Conservation (phyloP, 1,284 basidiomycete genomes). For the Leccinum subrobustum region DNA sequence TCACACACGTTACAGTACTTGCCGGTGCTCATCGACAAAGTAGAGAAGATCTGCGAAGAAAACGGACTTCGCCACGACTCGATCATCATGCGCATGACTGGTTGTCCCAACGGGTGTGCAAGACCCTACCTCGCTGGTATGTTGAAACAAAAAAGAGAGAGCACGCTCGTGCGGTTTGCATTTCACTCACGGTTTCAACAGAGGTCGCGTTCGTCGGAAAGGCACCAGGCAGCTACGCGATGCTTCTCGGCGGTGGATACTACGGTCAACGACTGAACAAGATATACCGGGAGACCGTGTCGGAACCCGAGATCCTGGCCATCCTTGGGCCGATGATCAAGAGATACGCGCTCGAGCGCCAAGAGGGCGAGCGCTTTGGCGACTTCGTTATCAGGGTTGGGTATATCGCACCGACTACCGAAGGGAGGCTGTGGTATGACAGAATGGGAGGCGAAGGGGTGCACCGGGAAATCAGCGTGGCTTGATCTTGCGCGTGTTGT, state of each 20-base stretch:
- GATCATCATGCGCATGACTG: slow-evolving; percentile 98
- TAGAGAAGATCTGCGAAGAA: slow-evolving; percentile 93
- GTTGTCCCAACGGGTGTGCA: slow-evolving; percentile 93
- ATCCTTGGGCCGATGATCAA: slow-evolving; percentile 93
- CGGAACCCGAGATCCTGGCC: slow-evolving; percentile 91
- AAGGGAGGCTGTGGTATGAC: slow-evolving; percentile 83
- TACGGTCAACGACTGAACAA: slow-evolving; percentile 93
- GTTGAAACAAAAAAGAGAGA: slow-evolving; percentile 24
- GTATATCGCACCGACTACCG: slow-evolving; percentile 78
- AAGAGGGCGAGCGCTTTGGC: slow-evolving; percentile 91
- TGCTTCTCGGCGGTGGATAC: slow-evolving; percentile 96
- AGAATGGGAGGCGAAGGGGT: slow-evolving; percentile 71
- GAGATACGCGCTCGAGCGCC: slow-evolving; percentile 85
- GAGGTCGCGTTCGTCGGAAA: slow-evolving; percentile 98
- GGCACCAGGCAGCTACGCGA: slow-evolving; percentile 89
- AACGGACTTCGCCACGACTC: slow-evolving; percentile 91
- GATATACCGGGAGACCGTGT: slow-evolving; percentile 89
- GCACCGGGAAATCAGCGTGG: slow-evolving; percentile 31
- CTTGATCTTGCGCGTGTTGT: neutral
- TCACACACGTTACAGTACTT: slow-evolving; percentile 62
- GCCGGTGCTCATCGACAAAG: slow-evolving; percentile 92
- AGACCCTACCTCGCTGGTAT: slow-evolving; percentile 89
- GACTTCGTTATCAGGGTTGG: slow-evolving; percentile 92
- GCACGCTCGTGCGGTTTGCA: neutral
- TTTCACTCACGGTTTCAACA: slow-evolving; percentile 23